Evolutionary conservation across 768 basidiomycete genomes (phyloP).

Genomic region (Boletus huronensis): DNA sequence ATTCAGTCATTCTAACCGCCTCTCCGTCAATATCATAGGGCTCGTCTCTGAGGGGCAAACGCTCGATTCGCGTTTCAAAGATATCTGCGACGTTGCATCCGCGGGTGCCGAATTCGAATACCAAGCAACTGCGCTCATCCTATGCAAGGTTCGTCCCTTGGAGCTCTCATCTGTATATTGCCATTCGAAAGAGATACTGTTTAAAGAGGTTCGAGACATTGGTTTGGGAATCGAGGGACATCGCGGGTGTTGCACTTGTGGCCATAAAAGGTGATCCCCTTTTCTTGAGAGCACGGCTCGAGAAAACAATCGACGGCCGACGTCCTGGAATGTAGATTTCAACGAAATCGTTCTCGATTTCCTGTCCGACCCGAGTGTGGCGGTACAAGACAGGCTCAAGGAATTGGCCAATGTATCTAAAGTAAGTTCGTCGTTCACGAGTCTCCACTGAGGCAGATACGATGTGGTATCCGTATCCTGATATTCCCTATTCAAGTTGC

Average conservation of each 20-base stretch:
- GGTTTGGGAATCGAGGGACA: slow-evolving; percentile 19
- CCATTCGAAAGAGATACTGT: background rate
- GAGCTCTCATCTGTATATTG: background rate
- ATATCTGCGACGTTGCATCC: slow-evolving; percentile 9
- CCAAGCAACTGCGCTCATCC: slow-evolving; percentile 3
- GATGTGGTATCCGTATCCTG: background rate
- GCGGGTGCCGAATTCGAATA: slow-evolving; percentile 4
- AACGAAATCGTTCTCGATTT: slow-evolving; percentile 20
- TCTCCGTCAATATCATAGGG: slow-evolving; percentile 1
- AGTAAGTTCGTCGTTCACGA: background rate
- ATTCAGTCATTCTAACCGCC: slow-evolving; percentile 6
- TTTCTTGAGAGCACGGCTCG: background rate
- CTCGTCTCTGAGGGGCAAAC: slow-evolving; percentile 15
- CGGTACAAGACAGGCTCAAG: slow-evolving; percentile 10
- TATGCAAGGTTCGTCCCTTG: slow-evolving; percentile 9
- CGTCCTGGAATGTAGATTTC: slow-evolving; percentile 9
- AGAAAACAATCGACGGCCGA: background rate
- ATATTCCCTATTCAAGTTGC: slow-evolving; percentile 1
- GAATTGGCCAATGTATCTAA: slow-evolving; percentile 10
- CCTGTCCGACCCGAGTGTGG: slow-evolving; percentile 8
- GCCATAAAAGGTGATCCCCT: slow-evolving; percentile 12
- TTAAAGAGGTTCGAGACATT: slow-evolving; percentile 12
- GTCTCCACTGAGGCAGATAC: background rate
- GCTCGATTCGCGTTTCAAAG: slow-evolving; percentile 12
- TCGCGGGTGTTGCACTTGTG: slow-evolving; percentile 11